phyloP scores from a whole-genome alignment of 2,329 filamentous ascomycete genomes.

The Cladosporium halotolerans region DNA sequence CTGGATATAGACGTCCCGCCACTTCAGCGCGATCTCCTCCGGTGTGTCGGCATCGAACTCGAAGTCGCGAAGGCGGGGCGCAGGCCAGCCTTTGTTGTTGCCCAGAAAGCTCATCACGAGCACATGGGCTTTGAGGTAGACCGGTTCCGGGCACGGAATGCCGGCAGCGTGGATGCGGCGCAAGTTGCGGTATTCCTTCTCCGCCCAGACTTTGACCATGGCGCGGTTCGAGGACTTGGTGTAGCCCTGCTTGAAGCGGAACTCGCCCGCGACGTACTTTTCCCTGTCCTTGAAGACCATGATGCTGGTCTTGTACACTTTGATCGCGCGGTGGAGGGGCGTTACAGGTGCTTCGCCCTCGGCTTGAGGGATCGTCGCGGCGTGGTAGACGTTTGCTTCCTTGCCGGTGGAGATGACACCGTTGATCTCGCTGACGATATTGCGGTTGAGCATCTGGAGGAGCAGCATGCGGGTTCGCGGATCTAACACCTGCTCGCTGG shows the following conservation, averaged over 20 bases:
- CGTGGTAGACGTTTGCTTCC: slow-evolving; percentile 96
- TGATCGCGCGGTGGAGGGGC: slow-evolving; percentile 75
- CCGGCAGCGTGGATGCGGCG: slow-evolving; percentile 75
- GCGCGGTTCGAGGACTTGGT: slow-evolving; percentile 92
- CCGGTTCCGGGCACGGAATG: slow-evolving; percentile 84
- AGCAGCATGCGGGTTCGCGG: slow-evolving; percentile 92
- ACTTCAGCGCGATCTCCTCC: slow-evolving; percentile 57
- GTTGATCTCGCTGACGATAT: slow-evolving; percentile 83
- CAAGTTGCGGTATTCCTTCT: slow-evolving; percentile 96
- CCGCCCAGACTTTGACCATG: slow-evolving; percentile 98
- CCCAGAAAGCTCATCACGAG: slow-evolving; percentile 92
- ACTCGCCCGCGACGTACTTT: slow-evolving; percentile 91
- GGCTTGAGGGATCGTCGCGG: slow-evolving; percentile 57
- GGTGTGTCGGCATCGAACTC: slow-evolving; percentile 58
- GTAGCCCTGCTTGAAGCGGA: slow-evolving; percentile 82
- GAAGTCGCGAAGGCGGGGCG: slow-evolving; percentile 84
- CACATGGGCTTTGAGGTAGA: slow-evolving; percentile 87
- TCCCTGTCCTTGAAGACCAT: slow-evolving; percentile 97
- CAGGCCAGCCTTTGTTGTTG: slow-evolving; percentile 77
- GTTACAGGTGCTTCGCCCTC: slow-evolving; percentile 39
- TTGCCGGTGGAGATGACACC: slow-evolving; percentile 95
- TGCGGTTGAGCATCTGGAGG: slow-evolving; percentile 90
- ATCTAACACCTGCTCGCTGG: slow-evolving; percentile 90
- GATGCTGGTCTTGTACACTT: slow-evolving; percentile 98
- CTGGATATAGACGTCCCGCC: slow-evolving; percentile 74